Conservation (phyloP, 177 flowering plant genomes). For the Vitis hybrid region DNA sequence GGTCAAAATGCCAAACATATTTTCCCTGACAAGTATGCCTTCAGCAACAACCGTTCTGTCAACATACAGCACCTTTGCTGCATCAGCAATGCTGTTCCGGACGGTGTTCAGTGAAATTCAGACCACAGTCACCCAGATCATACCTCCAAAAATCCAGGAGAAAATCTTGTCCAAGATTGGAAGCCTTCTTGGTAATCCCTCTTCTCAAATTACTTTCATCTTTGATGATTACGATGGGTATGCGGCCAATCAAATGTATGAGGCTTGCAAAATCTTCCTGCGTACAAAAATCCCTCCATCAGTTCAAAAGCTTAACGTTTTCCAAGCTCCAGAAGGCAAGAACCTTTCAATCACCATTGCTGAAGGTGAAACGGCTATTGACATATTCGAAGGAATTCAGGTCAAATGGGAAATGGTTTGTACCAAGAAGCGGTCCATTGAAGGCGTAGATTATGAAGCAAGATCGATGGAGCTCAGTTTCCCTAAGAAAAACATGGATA, state of each 20-base stretch:
- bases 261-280: constrained; percentile 12
- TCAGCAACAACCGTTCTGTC: too few relatives aligned
- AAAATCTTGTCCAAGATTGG: neutral
- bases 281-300: constrained; percentile 8
- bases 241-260: constrained; percentile 13
- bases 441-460: neutral
- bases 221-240: constrained; percentile 12
- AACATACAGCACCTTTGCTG: too few relatives aligned
- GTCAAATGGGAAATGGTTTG: constrained; percentile 11
- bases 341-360: constrained; percentile 6
- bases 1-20: too few relatives aligned
- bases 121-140: too few relatives aligned
- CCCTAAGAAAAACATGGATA: too few relatives aligned
- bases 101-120: too few relatives aligned
- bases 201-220: constrained; percentile 14
- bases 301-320: constrained; percentile 4
- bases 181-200: neutral
- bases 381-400: constrained; percentile 12
- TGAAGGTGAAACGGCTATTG: constrained; percentile 15
- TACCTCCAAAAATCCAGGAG: neutral
- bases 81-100: too few relatives aligned
- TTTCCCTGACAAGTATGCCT: too few relatives aligned
- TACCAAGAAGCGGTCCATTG: neutral
- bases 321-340: constrained; percentile 3
- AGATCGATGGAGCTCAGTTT: too few relatives aligned